A percentile compares a stretch with the other conserved stretches of the same genome.
phyloP scores from a whole-genome alignment of 2,329 filamentous ascomycete species.

The Ophiostoma ulmi region DNA sequence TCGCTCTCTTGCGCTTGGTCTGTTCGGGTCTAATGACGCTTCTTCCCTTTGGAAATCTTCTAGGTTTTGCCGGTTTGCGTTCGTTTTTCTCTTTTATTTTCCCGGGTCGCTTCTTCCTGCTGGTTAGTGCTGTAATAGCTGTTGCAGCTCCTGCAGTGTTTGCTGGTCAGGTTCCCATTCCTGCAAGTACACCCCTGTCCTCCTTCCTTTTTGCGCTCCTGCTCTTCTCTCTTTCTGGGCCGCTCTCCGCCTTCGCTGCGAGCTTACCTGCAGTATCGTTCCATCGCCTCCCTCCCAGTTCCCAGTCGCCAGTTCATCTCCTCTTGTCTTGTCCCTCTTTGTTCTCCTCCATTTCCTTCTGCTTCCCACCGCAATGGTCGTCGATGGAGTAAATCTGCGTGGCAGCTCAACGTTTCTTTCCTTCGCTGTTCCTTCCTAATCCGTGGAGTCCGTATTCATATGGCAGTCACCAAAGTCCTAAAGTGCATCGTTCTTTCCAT shows the following conservation, averaged over 20 bases:
- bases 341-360: not conserved
- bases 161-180: not conserved
- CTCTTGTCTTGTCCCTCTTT: not conserved
- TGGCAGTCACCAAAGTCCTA: not conserved
- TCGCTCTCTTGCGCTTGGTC: not conserved
- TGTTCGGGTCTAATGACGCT: not conserved
- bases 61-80: not conserved
- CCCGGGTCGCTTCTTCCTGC: not conserved
- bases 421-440: no score
- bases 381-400: no score
- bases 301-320: not conserved
- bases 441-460: not conserved
- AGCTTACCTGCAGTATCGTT: not conserved
- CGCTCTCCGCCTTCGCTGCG: not conserved
- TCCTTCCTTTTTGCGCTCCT: not conserved
- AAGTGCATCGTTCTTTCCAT: not conserved
- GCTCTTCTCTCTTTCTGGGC: not conserved
- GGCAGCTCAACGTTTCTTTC: no score
- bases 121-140: not conserved
- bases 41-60: not conserved
- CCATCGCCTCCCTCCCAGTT: not conserved
- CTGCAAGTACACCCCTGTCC: not conserved
- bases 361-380: slow-evolving; percentile 5
- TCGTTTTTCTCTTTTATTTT: not conserved
- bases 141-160: not conserved